Percentiles rank a stretch among this genome's conserved stretches.
Evolutionary conservation across 495 filamentous ascomycete species (phyloP).

Genomic region (Lepidopterella palustris): DNA sequence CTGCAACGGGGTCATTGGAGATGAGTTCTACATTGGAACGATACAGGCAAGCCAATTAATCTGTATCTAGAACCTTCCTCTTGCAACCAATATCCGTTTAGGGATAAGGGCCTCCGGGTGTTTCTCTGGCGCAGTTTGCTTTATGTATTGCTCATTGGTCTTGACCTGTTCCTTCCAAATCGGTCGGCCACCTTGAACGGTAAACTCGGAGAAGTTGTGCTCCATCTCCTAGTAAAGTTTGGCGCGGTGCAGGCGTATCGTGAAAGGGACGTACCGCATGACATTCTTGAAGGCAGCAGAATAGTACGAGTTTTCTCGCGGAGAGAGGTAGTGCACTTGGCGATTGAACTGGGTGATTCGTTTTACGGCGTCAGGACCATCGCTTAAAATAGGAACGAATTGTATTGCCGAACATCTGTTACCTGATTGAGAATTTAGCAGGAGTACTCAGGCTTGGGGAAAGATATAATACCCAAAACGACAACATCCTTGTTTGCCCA

Average conservation of each 20-base stretch:
- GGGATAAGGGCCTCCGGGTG: constrained; percentile 33
- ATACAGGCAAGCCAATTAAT: constrained; percentile 30
- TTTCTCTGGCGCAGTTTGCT: constrained; percentile 27
- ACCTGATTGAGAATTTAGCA: constrained; percentile 4
- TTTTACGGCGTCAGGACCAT: constrained; percentile 9
- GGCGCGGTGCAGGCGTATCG: constrained; percentile 31
- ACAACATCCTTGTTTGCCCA: constrained; percentile 53
- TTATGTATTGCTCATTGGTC: constrained; percentile 29
- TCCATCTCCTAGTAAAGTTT: constrained; percentile 32
- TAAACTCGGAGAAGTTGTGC: constrained; percentile 30
- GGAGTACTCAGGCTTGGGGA: neutral
- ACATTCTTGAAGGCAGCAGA: constrained; percentile 23
- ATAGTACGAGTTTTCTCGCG: constrained; percentile 28
- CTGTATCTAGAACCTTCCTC: constrained; percentile 32
- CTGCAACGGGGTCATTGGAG: constrained; percentile 24
- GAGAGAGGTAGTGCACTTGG: constrained; percentile 30
- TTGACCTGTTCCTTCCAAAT: constrained; percentile 21
- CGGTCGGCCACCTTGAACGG: constrained; percentile 19
- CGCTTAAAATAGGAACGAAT: constrained; percentile 32
- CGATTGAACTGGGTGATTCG: constrained; percentile 31
- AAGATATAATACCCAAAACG: constrained; percentile 45
- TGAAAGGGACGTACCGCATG: constrained; percentile 30
- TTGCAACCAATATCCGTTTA: constrained; percentile 33
- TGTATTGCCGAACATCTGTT: constrained; percentile 34
- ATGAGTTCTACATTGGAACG: constrained; percentile 29